phyloP scores from a whole-genome alignment of 805 yeast genomes.

The Zygoascus bituminiphila region DNA sequence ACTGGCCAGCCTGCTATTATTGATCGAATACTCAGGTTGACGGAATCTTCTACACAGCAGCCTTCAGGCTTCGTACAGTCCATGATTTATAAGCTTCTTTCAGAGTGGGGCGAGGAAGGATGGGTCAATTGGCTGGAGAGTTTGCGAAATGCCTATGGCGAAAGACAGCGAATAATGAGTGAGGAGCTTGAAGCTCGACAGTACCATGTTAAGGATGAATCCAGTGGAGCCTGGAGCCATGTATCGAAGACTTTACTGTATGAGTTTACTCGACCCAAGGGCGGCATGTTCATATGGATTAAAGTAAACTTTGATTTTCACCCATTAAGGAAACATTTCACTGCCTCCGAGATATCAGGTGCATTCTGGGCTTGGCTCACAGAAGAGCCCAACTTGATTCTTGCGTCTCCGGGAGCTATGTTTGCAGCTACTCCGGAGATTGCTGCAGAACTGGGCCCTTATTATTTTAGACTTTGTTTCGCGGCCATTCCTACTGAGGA shows the following conservation, averaged over 20 bases:
- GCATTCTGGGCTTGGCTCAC: slow-evolving; percentile 13
- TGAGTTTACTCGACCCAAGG: slow-evolving; percentile 32
- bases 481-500: slow-evolving; percentile 15
- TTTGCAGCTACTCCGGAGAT: slow-evolving; percentile 11
- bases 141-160: slow-evolving; percentile 62
- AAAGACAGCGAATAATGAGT: slow-evolving; percentile 76
- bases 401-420: slow-evolving; percentile 12
- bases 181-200: slow-evolving; percentile 42
- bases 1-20: slow-evolving; percentile 61
- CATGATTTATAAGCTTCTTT: slow-evolving; percentile 56
- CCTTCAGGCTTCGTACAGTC: slow-evolving; percentile 82
- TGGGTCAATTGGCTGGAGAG: slow-evolving; percentile 83
- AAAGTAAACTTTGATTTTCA: slow-evolving; percentile 44
- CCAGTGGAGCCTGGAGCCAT: slow-evolving; percentile 3
- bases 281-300: slow-evolving; percentile 46
- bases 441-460: slow-evolving; percentile 1
- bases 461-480: slow-evolving; percentile 15
- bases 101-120: slow-evolving; percentile 81
- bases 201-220: slow-evolving; percentile 14
- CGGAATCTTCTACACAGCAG: slow-evolving; percentile 73
- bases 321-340: slow-evolving; percentile 26
- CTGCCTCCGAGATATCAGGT: slow-evolving; percentile 8
- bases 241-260: slow-evolving; percentile 2
- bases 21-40: slow-evolving; percentile 59
- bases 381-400: slow-evolving; percentile 10